A percentile compares a stretch with the other conserved stretches of the same genome.
These are phyloP conservation scores for Kodamaea fukazawae DNA, from an alignment of 805 yeast genomes.

Conservation along the genomic window DNA sequence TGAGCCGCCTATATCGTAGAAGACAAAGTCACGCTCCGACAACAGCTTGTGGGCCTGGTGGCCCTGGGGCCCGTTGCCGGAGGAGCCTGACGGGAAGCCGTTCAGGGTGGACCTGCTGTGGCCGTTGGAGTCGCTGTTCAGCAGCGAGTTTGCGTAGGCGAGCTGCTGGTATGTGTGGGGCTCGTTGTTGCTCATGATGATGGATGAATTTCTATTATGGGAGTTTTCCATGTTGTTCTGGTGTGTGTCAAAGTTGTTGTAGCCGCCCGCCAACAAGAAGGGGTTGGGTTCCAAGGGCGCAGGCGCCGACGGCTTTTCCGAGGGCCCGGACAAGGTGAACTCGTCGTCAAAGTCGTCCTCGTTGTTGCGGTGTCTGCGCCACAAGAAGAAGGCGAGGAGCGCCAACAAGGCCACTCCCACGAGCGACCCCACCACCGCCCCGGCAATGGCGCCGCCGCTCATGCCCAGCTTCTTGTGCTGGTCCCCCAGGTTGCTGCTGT, in stretches of 20 bases:
- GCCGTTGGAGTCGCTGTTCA: conserved; percentile 11
- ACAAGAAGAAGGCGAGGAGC: conserved; percentile 15
- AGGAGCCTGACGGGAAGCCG: neutral
- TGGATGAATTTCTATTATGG: conserved; percentile 6
- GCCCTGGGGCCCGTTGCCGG: neutral
- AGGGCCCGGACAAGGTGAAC: conserved; percentile 30
- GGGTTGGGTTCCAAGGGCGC: conserved; percentile 20
- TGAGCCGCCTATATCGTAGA: conserved; percentile 8
- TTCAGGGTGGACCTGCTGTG: conserved; percentile 14
- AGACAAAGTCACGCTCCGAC: conserved; percentile 12
- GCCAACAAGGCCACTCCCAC: conserved; percentile 37
- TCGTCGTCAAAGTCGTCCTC: conserved; percentile 32
- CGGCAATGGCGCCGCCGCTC: conserved; percentile 43
- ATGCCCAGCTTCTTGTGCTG: conserved; percentile 11
- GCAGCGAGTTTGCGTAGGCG: conserved; percentile 8
- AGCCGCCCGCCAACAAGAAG: conserved; percentile 21
- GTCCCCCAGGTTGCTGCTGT: conserved; percentile 9
- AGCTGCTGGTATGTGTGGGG: conserved; percentile 13
- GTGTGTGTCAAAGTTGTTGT: conserved; percentile 14
- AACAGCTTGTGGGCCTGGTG: conserved; percentile 7
- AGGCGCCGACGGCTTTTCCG: conserved; percentile 16
- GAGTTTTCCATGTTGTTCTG: conserved; percentile 1
- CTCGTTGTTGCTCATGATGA: conserved; percentile 3
- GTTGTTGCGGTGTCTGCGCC: conserved; percentile 13
- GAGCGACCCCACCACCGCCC: conserved; percentile 41